Evolutionary conservation across 345 rosid genomes (phyloP), one percentile per base, ranked within the genome.

Genomic region (thale cress (Arabidopsis thaliana)): DNA sequence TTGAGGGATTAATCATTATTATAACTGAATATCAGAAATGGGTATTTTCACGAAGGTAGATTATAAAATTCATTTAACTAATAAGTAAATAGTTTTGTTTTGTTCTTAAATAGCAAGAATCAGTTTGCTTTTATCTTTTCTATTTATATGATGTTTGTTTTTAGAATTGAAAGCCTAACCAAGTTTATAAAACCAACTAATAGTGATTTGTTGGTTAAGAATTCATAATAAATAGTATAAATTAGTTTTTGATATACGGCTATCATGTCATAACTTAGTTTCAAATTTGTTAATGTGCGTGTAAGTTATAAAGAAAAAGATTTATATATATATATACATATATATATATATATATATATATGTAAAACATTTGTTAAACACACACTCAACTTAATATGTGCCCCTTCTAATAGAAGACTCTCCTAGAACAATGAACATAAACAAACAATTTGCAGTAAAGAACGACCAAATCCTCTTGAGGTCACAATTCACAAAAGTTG

Each of bases 381-480:
- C 32, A 30, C 5, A 32, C 7, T 2, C 8, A 60, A 11, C 65
- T 22, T 8, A 2, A 5, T 24, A 25, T 62, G 41, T 30, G 22
- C 7, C 11, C 20, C 49, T 60, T 60, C 6, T 23, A 6, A 4
- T 0, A 61, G 20, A 60, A 41, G 22, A 40, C 65, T 36, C 38
- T 41, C 11, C 14, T 69, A 69, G 74, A 75, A 53, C 34, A 13
- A 75, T 51, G 56, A 41, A 48, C 50, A 76, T 69, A 69, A 76
- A 76, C 51, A 76, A 69, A 69, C 51, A 76, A 52, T 69, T 76
- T 62, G 75, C 80, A 20, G 80, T 63, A 76, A 76, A 76, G 80
- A 20, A 64, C 71, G 75, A 76, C 75, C 66, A 69, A 52, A 69
- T 76, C 48, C 75, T 38, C 69, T 69, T 24, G 12, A 55, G 38